phyloP scores from a whole-genome alignment of 2,329 filamentous ascomycete species.

The Capronia coronata region DNA sequence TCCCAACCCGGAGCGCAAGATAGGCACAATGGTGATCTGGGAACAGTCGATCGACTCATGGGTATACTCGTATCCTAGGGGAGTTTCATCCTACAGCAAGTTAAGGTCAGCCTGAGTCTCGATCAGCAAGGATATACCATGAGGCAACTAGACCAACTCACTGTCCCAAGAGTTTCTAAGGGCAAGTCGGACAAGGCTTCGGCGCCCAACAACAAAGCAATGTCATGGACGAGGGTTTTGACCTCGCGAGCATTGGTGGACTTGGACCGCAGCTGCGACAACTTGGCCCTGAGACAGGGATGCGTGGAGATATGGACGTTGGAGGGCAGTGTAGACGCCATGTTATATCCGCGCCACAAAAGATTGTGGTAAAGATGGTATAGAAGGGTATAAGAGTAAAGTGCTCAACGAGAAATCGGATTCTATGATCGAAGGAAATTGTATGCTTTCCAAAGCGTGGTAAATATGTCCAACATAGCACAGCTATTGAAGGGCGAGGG shows the following conservation, averaged over 20 bases:
- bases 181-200: slow-evolving; percentile 67
- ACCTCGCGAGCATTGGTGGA: slow-evolving; percentile 66
- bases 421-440: no score
- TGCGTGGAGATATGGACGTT: slow-evolving; percentile 73
- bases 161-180: slow-evolving; percentile 54
- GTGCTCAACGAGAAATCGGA: no score
- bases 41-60: slow-evolving; percentile 57
- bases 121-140: slow-evolving; percentile 7
- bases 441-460: no score
- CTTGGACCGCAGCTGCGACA: slow-evolving; percentile 77
- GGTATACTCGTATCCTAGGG: slow-evolving; percentile 69
- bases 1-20: slow-evolving; percentile 82
- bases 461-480: no score
- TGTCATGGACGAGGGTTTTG: slow-evolving; percentile 77
- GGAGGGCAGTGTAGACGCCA: slow-evolving; percentile 39
- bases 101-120: slow-evolving; percentile 13
- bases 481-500: no score
- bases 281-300: slow-evolving; percentile 79
- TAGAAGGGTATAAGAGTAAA: no score
- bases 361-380: not conserved
- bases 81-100: slow-evolving; percentile 61
- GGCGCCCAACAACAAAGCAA: slow-evolving; percentile 71
- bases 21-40: slow-evolving; percentile 75
- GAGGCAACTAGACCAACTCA: slow-evolving; percentile 39
- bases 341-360: not conserved